Evolutionary conservation across 257 asterid genomes (phyloP), one percentile per base, ranked within the genome.

Genomic region (Verbena officinalis): DNA sequence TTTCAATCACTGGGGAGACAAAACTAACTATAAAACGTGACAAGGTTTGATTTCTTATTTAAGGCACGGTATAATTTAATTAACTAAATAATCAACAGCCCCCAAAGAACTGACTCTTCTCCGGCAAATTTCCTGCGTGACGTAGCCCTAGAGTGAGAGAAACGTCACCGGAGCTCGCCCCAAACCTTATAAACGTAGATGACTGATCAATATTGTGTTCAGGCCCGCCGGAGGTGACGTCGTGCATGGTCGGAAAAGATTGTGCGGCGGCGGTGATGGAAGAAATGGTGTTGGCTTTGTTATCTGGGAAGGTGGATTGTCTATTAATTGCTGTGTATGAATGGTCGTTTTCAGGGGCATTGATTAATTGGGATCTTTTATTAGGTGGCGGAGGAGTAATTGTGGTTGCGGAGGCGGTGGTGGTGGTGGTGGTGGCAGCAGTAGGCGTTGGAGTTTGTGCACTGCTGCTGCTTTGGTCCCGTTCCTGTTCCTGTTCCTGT

Each of bases 121-220:
- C 96, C 67, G 95, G 96, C 73, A 87, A 9, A 70, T 94, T 90
- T 15, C 96, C 99, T 58, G 91, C 90, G 69, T 94, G 99, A 31
- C 91, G 96, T 40, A 94, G 82, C 81, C 99, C 99, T 71, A 94
- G 69, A 2, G 99, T 90, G n/a, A 94, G 95, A 13, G 99, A 94
- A 16, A 94, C 95, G 38, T 94, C 99, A 10, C 99, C 96, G 21
- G 91, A 44, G 8, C 61, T 80, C 27, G 92, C 49, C 63, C 97
- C 97, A 7, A 88, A 86, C 75, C 95, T 76, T 40, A 86, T 81
- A 4, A 90, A 55, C 54, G 88, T 78, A 1, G 91, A 73, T 1
- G 33, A 27, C 5, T 27, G 33, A 27, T 85, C 94, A 24, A 76
- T 45, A 42, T 36, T 30, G 7, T 70, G 83, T n/a, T 30, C n/a